Conservation (phyloP, 192 early-diverging fungal species). For the Coemansia sp. region DNA sequence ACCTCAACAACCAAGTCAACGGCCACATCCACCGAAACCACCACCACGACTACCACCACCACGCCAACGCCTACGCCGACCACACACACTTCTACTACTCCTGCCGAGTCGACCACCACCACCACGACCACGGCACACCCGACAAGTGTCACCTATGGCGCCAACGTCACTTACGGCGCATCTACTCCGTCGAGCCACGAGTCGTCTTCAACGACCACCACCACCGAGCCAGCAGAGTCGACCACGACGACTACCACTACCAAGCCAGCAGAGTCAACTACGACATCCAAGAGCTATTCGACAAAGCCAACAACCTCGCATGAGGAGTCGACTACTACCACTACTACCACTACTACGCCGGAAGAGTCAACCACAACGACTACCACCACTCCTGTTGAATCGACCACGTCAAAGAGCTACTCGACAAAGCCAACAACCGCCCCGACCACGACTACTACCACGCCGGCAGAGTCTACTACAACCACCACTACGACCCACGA, state of each 20-base stretch:
- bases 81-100: neutral
- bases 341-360: slow-evolving; percentile 1
- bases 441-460: neutral
- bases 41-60: neutral
- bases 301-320: neutral
- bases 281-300: neutral
- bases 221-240: neutral
- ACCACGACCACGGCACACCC: too few species aligned
- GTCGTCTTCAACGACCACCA: neutral
- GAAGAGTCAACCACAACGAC: neutral
- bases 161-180: neutral
- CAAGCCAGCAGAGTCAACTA: neutral
- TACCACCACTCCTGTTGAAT: neutral
- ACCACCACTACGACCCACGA: neutral
- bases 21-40: neutral
- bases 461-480: neutral
- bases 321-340: neutral
- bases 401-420: too few species aligned
- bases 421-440: slow-evolving; percentile 7
- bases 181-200: neutral
- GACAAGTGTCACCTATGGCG: neutral
- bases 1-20: neutral
- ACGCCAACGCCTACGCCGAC: neutral
- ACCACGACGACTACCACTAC: slow-evolving; percentile 1
- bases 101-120: neutral